phyloP scores from a whole-genome alignment of 208 protist species.

The Jaenimonas drosophilae region DNA sequence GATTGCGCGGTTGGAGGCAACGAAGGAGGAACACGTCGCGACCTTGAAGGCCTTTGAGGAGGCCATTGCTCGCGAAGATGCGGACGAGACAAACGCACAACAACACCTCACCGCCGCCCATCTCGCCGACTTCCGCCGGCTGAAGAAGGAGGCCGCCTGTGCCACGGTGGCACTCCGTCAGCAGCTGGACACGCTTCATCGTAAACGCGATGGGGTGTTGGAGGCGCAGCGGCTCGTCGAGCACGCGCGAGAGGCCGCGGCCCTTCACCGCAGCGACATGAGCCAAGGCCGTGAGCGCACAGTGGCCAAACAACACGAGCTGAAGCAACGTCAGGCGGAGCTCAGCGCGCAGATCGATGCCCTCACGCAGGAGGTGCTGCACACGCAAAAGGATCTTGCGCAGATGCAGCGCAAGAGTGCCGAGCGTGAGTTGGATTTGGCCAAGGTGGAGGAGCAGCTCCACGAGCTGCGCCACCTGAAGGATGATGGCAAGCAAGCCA shows the following conservation, averaged over 20 bases:
- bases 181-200: constrained; percentile 51
- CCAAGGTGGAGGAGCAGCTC: constrained; percentile 83
- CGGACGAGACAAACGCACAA: constrained; percentile 13
- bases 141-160: constrained; percentile 79
- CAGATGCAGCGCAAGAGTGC: constrained; percentile 44
- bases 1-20: constrained; percentile 42
- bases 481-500: constrained; percentile 70
- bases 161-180: constrained; percentile 70
- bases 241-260: constrained; percentile 28
- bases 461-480: constrained; percentile 76
- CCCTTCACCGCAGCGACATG: constrained; percentile 40
- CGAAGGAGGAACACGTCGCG: constrained; percentile 54
- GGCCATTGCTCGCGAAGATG: constrained; percentile 43
- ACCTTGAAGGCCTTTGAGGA: constrained; percentile 52
- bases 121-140: constrained; percentile 59
- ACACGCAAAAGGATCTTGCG: constrained; percentile 22
- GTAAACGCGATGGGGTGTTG: constrained; percentile 46
- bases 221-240: constrained; percentile 61
- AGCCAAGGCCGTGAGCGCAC: constrained; percentile 22
- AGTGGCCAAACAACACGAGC: constrained; percentile 23
- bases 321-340: constrained; percentile 43
- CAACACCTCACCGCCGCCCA: constrained; percentile 36
- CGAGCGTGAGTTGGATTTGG: constrained; percentile 71
- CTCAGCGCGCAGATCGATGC: constrained; percentile 18
- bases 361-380: constrained; percentile 28